Evolutionary conservation across 306 rosid species (phyloP).

Genomic region (Morella rubra): DNA sequence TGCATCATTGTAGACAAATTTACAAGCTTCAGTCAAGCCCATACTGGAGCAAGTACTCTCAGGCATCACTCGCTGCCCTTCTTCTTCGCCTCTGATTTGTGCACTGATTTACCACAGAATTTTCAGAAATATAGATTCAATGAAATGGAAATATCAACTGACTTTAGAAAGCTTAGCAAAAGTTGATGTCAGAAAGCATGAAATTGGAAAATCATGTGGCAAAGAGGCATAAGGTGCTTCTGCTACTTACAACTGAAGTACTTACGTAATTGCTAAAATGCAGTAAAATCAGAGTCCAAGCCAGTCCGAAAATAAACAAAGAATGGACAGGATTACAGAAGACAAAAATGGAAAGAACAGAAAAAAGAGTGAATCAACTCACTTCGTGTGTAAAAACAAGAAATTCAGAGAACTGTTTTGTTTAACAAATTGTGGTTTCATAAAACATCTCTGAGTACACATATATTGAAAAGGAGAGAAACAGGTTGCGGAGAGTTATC

Average conservation of each 20-base stretch:
- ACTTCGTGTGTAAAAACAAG: background rate
- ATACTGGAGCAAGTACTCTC: slow-evolving; percentile 32
- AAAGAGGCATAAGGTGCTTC: slow-evolving; percentile 7
- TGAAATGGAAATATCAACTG: background rate
- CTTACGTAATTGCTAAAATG: background rate
- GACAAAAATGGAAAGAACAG: background rate
- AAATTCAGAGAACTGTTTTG: background rate
- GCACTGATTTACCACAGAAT: slow-evolving; percentile 39
- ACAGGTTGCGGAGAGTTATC: background rate
- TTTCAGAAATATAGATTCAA: slow-evolving; percentile 26
- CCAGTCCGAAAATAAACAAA: too few species aligned
- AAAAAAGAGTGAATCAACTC: background rate
- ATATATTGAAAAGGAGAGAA: background rate
- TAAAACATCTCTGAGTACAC: background rate
- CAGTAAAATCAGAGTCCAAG: background rate
- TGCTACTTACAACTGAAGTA: background rate
- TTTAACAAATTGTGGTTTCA: background rate
- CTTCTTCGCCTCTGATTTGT: slow-evolving; percentile 49
- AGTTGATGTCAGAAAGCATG: slow-evolving; percentile 13
- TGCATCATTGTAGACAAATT: slow-evolving; percentile 68
- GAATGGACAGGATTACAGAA: background rate
- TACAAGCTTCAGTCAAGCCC: slow-evolving; percentile 79
- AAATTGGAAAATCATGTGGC: background rate
- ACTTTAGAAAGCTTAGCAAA: background rate
- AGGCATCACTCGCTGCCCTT: slow-evolving; percentile 26